These are phyloP conservation scores for Tylopilus sp. DNA, from an alignment of 768 basidiomycete genomes.

Conservation along the genomic window DNA sequence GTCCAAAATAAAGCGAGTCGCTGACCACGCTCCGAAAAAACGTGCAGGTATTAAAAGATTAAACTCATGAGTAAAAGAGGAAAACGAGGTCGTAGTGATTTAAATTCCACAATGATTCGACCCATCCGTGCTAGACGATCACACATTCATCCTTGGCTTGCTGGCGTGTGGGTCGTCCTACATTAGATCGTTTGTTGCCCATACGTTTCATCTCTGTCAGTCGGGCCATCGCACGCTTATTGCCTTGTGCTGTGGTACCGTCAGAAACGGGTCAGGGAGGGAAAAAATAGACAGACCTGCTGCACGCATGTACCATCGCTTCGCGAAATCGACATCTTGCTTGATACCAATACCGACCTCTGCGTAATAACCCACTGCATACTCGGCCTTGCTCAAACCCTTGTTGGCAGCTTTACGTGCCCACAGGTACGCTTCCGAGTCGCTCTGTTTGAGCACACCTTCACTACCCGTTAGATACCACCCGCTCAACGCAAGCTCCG, in stretches of 20 bases:
- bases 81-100: slow-evolving; percentile 2
- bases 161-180: slow-evolving; percentile 85
- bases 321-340: slow-evolving; percentile 92
- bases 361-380: slow-evolving; percentile 97
- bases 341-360: slow-evolving; percentile 98
- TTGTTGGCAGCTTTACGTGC: slow-evolving; percentile 95
- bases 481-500: slow-evolving; percentile 92
- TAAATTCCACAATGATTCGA: slow-evolving; percentile 7
- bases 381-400: slow-evolving; percentile 94
- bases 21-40: slow-evolving; percentile 3
- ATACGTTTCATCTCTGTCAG: slow-evolving; percentile 93
- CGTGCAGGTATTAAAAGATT: slow-evolving; percentile 14
- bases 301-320: slow-evolving; percentile 98
- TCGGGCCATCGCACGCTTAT: slow-evolving; percentile 94
- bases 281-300: slow-evolving; percentile 63
- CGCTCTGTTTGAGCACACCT: slow-evolving; percentile 94
- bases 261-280: slow-evolving; percentile 1
- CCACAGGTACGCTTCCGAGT: slow-evolving; percentile 99
- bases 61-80: neutral
- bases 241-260: slow-evolving; percentile 78
- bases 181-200: slow-evolving; percentile 73
- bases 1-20: slow-evolving; percentile 6
- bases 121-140: slow-evolving; percentile 50
- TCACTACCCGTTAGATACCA: slow-evolving; percentile 98
- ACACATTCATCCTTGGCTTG: slow-evolving; percentile 94